Evolutionary conservation across 306 rosid species (phyloP).

Genomic region (Glycine tomentella): DNA sequence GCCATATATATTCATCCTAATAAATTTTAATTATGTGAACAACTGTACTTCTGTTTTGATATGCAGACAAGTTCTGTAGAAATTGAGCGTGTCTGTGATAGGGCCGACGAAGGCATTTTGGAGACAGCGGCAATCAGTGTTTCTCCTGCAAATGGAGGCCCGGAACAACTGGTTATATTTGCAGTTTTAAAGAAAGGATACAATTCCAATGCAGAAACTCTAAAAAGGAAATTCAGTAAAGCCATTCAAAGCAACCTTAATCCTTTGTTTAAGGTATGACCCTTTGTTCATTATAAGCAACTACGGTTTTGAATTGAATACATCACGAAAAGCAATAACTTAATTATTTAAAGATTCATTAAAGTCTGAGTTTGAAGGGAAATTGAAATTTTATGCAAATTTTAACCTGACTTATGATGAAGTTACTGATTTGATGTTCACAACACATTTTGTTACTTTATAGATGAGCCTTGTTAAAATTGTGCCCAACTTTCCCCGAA

Average conservation of each 20-base stretch:
- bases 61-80: conserved; percentile 81
- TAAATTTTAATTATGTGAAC: too few relatives aligned
- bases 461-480: conserved; percentile 73
- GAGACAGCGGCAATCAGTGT: conserved; percentile 87
- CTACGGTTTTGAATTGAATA: conserved; percentile 19
- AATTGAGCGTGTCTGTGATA: conserved; percentile 82
- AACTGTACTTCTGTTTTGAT: conserved; percentile 29
- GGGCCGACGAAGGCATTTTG: conserved; percentile 68
- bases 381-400: not conserved
- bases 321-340: not conserved
- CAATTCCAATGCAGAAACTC: conserved; percentile 53
- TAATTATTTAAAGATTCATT: conserved; percentile 6
- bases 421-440: conserved; percentile 1
- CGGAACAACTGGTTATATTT: conserved; percentile 75
- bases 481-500: conserved; percentile 75
- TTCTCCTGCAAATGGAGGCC: conserved; percentile 73
- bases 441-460: conserved; percentile 31
- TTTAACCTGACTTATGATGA: conserved; percentile 27
- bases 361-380: conserved; percentile 9
- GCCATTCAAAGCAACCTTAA: conserved; percentile 85
- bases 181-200: conserved; percentile 71
- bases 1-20: too few relatives aligned
- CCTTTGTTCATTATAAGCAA: not conserved
- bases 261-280: conserved; percentile 83
- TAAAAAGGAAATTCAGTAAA: conserved; percentile 66